phyloP scores from a whole-genome alignment of 306 rosid genomes.

The Castanea mollissima region DNA sequence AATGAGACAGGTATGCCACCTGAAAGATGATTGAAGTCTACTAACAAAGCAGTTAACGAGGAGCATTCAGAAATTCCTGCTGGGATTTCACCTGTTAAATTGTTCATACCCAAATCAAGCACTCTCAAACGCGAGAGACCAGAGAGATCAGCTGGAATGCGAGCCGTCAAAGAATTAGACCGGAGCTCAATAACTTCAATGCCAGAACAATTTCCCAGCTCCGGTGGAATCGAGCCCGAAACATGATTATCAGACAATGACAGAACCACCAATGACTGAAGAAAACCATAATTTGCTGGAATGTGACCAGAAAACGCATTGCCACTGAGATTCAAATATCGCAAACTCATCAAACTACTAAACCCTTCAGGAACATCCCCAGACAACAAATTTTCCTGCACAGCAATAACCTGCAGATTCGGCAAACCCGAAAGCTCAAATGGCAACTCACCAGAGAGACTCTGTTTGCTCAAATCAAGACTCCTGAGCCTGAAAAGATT shows the following conservation, averaged over 20 bases:
- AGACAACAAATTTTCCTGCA: constrained; percentile 70
- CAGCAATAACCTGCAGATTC: constrained; percentile 68
- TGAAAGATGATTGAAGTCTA: constrained; percentile 62
- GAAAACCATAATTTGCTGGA: constrained; percentile 83
- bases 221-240: constrained; percentile 59
- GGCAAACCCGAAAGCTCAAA: constrained; percentile 88
- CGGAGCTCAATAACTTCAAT: constrained; percentile 63
- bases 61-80: constrained; percentile 70
- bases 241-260: constrained; percentile 69
- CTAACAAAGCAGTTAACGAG: constrained; percentile 41
- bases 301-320: constrained; percentile 70
- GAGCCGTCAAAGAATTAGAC: constrained; percentile 54
- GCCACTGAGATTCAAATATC: constrained; percentile 66
- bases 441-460: constrained; percentile 81
- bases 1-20: constrained; percentile 69
- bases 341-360: constrained; percentile 80
- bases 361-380: constrained; percentile 91
- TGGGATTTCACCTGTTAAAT: constrained; percentile 67
- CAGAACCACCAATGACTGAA: constrained; percentile 60
- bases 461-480: constrained; percentile 82
- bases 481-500: constrained; percentile 76
- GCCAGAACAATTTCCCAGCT: constrained; percentile 74
- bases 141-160: constrained; percentile 64
- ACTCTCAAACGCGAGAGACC: constrained; percentile 51
- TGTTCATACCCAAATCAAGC: constrained; percentile 75